Conservation (phyloP, 192 early-diverging fungal genomes). For the Coemansia sp. region DNA sequence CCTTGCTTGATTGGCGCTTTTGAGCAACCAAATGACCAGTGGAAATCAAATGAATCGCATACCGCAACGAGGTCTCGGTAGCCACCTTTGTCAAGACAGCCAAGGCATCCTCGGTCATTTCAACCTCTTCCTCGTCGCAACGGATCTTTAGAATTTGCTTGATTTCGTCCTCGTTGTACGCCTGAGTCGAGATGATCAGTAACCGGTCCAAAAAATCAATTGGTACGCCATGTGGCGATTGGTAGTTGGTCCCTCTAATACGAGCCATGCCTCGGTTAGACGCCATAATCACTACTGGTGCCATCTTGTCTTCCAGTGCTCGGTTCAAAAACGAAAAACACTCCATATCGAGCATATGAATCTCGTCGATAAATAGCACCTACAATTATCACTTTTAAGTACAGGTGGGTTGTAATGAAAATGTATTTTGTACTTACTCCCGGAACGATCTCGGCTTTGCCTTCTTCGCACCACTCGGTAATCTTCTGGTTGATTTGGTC, state of each 20-base stretch:
- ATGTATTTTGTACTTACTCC: constrained; percentile 57
- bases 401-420: background rate
- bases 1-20: constrained; percentile 81
- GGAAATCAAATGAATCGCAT: constrained; percentile 96
- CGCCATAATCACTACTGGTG: constrained; percentile 98
- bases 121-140: constrained; percentile 92
- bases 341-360: constrained; percentile 99
- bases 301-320: constrained; percentile 93
- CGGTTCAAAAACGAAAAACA: constrained; percentile 99
- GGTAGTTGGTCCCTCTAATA: constrained; percentile 95
- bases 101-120: constrained; percentile 82
- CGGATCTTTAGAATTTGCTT: constrained; percentile 86
- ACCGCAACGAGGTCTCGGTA: constrained; percentile 88
- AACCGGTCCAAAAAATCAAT: constrained; percentile 93
- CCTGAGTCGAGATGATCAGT: constrained; percentile 89
- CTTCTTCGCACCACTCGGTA: constrained; percentile 97
- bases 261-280: constrained; percentile 95
- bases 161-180: constrained; percentile 84
- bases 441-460: constrained; percentile 96
- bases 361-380: constrained; percentile 97
- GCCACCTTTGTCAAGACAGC: constrained; percentile 87
- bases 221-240: constrained; percentile 95
- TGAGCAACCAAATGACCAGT: constrained; percentile 84
- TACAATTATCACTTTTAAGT: constrained; percentile 1
- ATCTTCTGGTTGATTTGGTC: constrained; percentile 98